Conservation (phyloP, 441 rosid species). For the Pelargonium myrrhifolium region DNA sequence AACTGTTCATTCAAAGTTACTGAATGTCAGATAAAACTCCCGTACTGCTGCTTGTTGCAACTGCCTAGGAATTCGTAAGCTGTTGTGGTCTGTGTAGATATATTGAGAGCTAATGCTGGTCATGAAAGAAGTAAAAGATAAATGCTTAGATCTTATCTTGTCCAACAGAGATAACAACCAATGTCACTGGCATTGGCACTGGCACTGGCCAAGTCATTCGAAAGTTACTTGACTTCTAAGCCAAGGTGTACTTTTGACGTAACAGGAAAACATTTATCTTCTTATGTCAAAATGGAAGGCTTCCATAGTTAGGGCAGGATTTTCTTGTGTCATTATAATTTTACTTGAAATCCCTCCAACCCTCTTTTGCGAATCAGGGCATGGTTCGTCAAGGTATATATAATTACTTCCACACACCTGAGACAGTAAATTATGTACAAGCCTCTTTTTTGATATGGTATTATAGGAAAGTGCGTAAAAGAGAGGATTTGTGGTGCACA, state of each 20-base stretch:
- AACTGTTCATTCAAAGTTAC: constrained; percentile 6
- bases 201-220: neutral
- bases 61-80: neutral
- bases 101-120: neutral
- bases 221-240: neutral
- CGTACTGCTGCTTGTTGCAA: neutral
- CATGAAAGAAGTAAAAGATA: neutral
- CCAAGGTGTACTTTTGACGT: neutral
- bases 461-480: no score
- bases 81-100: neutral
- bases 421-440: neutral
- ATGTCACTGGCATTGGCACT: neutral
- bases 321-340: no score
- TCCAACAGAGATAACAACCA: neutral
- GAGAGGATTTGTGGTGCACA: no score
- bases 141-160: neutral
- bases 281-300: neutral
- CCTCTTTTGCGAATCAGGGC: no score
- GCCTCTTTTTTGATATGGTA: neutral
- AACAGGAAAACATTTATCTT: neutral
- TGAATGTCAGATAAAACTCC: neutral
- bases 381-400: no score
- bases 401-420: no score
- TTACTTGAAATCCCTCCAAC: no score
- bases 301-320: neutral